Conservation (phyloP, 805 yeast species). For the Kregervanrija fluxuum region DNA sequence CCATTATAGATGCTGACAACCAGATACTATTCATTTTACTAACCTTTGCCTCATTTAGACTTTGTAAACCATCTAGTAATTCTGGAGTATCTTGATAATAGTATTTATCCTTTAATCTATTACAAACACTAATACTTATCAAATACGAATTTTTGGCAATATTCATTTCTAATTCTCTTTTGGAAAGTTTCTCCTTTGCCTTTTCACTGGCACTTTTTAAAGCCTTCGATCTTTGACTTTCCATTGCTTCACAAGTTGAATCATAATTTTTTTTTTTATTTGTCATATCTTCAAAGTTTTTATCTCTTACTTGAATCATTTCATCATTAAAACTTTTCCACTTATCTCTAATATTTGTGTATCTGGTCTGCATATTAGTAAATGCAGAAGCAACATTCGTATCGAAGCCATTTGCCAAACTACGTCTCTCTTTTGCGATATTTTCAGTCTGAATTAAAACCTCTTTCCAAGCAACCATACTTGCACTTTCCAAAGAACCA, state of each 20-base stretch:
- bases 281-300: conserved; percentile 47
- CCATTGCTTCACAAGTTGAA: conserved; percentile 71
- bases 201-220: conserved; percentile 50
- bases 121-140: conserved; percentile 74
- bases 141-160: conserved; percentile 78
- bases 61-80: conserved; percentile 76
- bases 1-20: conserved; percentile 54
- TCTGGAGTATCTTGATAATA: conserved; percentile 92
- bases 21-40: conserved; percentile 62
- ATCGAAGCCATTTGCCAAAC: conserved; percentile 54
- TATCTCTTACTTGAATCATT: conserved; percentile 40
- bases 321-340: conserved; percentile 57
- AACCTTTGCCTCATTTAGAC: conserved; percentile 73
- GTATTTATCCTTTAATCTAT: conserved; percentile 86
- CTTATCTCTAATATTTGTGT: conserved; percentile 45
- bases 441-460: conserved; percentile 77
- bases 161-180: conserved; percentile 76
- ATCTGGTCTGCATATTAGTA: conserved; percentile 42
- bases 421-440: conserved; percentile 58
- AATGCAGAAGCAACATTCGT: conserved; percentile 57
- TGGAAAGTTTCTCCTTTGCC: conserved; percentile 44
- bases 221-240: conserved; percentile 65
- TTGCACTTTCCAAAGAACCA: conserved; percentile 86
- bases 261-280: conserved; percentile 76
- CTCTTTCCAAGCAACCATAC: conserved; percentile 86